Evolutionary conservation across 257 asterid genomes (phyloP).

Genomic region (Solanum infundibuliforme): DNA sequence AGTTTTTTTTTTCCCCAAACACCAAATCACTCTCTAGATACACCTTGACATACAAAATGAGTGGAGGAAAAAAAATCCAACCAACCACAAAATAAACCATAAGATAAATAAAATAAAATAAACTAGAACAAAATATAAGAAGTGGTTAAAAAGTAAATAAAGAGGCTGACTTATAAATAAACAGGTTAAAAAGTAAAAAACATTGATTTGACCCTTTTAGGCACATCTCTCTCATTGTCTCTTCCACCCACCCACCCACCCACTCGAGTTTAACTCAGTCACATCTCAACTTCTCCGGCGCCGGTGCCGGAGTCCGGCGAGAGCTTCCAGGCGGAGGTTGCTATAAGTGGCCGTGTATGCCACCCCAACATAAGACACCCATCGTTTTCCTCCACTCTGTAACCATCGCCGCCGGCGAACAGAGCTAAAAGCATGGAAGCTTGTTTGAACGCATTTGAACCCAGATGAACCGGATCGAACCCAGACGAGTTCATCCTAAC

Average conservation of each 20-base stretch:
- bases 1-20: not conserved
- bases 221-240: constrained; percentile 33
- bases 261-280: constrained; percentile 11
- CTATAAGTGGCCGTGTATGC: constrained; percentile 76
- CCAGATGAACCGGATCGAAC: constrained; percentile 57
- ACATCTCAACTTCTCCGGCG: not conserved
- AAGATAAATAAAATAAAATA: not conserved
- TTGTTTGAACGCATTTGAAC: constrained; percentile 84
- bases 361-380: constrained; percentile 84
- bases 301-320: not conserved
- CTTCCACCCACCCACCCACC: not conserved
- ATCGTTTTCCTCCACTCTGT: constrained; percentile 66
- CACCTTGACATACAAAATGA: constrained; percentile 7
- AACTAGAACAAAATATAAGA: not conserved
- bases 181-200: constrained; percentile 30
- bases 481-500: constrained; percentile 47
- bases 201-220: constrained; percentile 46
- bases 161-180: constrained; percentile 15
- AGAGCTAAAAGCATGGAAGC: constrained; percentile 72
- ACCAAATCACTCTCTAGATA: not conserved
- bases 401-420: constrained; percentile 75
- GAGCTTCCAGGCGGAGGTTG: constrained; percentile 86
- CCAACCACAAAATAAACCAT: not conserved
- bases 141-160: not conserved
- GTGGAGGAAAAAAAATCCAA: not conserved